These are phyloP conservation scores for Rhizophagus prolifer DNA, from an alignment of 192 early-diverging fungal species.

Conservation along the genomic window DNA sequence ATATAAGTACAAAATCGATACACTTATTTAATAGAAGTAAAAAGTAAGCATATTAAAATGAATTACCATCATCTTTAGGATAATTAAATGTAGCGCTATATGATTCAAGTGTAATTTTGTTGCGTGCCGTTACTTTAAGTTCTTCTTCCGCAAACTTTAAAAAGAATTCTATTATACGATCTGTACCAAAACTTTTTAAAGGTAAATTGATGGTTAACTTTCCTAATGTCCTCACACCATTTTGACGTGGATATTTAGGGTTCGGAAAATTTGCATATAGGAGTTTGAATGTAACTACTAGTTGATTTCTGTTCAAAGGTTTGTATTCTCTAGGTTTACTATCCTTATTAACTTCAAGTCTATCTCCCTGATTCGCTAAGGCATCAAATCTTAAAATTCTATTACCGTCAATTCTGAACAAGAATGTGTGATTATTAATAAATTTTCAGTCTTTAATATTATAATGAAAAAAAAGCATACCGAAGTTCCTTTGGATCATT, in stretches of 20 bases:
- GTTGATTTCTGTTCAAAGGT: not conserved
- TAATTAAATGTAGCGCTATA: not conserved
- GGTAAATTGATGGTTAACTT: not conserved
- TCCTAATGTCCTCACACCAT: not conserved
- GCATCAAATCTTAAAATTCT: not conserved
- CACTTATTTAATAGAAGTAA: not conserved
- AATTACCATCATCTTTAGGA: not conserved
- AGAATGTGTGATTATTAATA: not conserved
- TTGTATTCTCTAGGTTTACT: not conserved
- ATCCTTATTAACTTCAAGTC: not conserved
- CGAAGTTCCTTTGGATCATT: not conserved
- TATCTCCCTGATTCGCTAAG: not conserved
- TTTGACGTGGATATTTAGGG: slow-evolving; percentile 5
- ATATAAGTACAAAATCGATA: too few relatives aligned
- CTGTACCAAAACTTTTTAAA: not conserved
- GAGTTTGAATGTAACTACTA: not conserved
- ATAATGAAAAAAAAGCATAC: not conserved
- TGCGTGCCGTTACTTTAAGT: slow-evolving; percentile 22
- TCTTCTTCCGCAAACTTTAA: slow-evolving; percentile 20
- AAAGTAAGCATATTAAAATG: not conserved
- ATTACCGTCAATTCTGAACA: not conserved
- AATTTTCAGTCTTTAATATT: not conserved
- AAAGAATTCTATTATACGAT: slow-evolving; percentile 2
- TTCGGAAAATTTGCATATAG: not conserved
- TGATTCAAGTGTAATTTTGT: not conserved